Evolutionary conservation across 2,329 filamentous ascomycete genomes (phyloP).

Genomic region (Penicillium corylophilum): DNA sequence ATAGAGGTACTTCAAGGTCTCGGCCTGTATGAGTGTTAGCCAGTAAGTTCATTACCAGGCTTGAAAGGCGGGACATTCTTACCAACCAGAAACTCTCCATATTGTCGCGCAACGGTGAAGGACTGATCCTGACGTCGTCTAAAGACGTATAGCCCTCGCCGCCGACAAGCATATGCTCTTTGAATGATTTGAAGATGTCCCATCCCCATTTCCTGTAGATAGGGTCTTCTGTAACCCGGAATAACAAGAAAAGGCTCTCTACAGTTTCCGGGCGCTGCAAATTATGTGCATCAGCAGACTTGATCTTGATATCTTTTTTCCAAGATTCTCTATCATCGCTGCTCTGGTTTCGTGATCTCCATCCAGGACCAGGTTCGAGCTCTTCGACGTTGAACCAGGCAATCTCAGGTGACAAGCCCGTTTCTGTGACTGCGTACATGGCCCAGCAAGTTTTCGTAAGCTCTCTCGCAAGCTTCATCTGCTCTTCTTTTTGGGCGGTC

Average conservation of each 20-base stretch:
- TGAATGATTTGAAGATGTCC: slow-evolving; percentile 91
- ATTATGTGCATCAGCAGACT: slow-evolving; percentile 76
- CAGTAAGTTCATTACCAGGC: too few relatives aligned
- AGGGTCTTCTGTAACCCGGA: slow-evolving; percentile 83
- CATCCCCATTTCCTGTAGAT: slow-evolving; percentile 92
- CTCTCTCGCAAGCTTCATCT: slow-evolving; percentile 81
- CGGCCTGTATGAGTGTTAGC: slow-evolving; percentile 46
- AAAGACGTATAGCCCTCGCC: slow-evolving; percentile 71
- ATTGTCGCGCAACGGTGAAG: slow-evolving; percentile 71
- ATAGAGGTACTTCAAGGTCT: slow-evolving; percentile 95
- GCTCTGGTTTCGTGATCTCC: slow-evolving; percentile 17
- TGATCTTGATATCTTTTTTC: slow-evolving; percentile 76
- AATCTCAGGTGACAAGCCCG: slow-evolving; percentile 86
- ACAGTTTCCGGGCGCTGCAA: slow-evolving; percentile 90
- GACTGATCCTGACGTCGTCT: slow-evolving; percentile 67
- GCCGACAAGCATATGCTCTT: slow-evolving; percentile 76
- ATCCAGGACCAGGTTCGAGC: slow-evolving; percentile 24
- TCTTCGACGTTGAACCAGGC: slow-evolving; percentile 75
- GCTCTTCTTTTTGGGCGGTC: slow-evolving; percentile 73
- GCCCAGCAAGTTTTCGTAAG: slow-evolving; percentile 94
- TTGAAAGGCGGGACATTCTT: not conserved
- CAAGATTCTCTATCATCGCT: slow-evolving; percentile 48
- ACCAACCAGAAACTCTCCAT: slow-evolving; percentile 98
- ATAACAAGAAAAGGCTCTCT: slow-evolving; percentile 93
- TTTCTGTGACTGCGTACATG: slow-evolving; percentile 86